Base-by-base conservation (phyloP, 179 eudicot genomes). In the Monotropa hypopitys region DNA sequence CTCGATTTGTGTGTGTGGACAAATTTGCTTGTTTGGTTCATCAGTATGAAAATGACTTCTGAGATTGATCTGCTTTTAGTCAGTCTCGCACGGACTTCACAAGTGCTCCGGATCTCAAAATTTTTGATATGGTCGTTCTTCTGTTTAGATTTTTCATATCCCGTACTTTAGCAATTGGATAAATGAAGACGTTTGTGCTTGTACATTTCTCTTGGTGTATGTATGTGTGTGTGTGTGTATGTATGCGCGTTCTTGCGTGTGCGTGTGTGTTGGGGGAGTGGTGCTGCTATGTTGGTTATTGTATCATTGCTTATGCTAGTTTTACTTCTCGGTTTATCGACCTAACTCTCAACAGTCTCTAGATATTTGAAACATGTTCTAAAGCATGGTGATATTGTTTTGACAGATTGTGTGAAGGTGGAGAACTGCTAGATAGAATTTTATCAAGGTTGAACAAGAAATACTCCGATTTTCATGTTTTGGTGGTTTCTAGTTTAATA, bases 351-450 rank as follows among this genome's bases (percentile, higher is more conserved):
- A 51, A 51, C 46, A n/a, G 32, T 33, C 8, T 26, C 30, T 51
- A 20, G 18, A 47, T 20, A 6, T 35, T 53, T 6, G 47, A 33
- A 51, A 18, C 5, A 0, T 32, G 62, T 72, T 45, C 74, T 73
- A 1, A 56, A 63, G 30, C 11, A 26, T 32, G 77, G 20, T 81
- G 56, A 10, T 50, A 12, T 70, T 4, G 10, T 69, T 23, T 67
- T 67, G 46, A 12, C 67, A 92, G 98, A 89, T 84, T 94, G 87
- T 94, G 98, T 83, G 89, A 88, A 92, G 98, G 98, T 59, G 97
- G 98, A 40, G 97, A 92, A 80, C 87, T 94, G 73, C 70, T 94
- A 71, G 98, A 92, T 75, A 87, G 90, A 78, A 92, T 94, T 80
- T 84, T 94, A 63, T 90, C 97, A 33, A 90, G 98, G 98, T 90